Conservation (phyloP, 176 grass and related monocot species). For the Aegilops tauschii region DNA sequence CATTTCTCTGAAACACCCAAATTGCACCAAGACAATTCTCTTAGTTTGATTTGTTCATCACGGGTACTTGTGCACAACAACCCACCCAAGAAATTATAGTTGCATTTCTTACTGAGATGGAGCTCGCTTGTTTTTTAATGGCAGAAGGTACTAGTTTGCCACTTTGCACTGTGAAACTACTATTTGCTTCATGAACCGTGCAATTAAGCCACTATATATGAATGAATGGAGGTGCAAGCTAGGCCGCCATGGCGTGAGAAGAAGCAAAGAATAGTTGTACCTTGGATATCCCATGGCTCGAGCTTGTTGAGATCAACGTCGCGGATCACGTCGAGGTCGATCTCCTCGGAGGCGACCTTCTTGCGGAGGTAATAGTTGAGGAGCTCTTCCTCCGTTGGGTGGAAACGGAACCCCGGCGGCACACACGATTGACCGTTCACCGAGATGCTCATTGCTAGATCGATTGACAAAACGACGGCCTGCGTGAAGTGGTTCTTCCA, state of each 20-base stretch:
- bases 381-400: constrained; percentile 97
- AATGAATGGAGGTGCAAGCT: not conserved
- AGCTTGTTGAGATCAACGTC: constrained; percentile 99
- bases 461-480: not conserved
- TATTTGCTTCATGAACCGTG: not conserved
- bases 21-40: not conserved
- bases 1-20: constrained; percentile 65
- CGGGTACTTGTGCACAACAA: not conserved
- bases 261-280: constrained; percentile 9
- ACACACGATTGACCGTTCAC: constrained; percentile 98
- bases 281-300: constrained; percentile 99
- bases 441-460: constrained; percentile 75
- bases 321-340: constrained; percentile 95
- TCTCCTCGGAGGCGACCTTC: constrained; percentile 88
- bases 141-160: not conserved
- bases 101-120: not conserved
- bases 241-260: not conserved
- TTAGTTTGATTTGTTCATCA: not conserved
- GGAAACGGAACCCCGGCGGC: constrained; percentile 96
- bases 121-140: not conserved
- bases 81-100: not conserved
- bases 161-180: not conserved
- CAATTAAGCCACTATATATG: not conserved
- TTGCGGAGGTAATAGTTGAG: constrained; percentile 92
- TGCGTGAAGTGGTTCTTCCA: not conserved